phyloP scores from a whole-genome alignment of 768 basidiomycete genomes.

The Termitomyces sp. region DNA sequence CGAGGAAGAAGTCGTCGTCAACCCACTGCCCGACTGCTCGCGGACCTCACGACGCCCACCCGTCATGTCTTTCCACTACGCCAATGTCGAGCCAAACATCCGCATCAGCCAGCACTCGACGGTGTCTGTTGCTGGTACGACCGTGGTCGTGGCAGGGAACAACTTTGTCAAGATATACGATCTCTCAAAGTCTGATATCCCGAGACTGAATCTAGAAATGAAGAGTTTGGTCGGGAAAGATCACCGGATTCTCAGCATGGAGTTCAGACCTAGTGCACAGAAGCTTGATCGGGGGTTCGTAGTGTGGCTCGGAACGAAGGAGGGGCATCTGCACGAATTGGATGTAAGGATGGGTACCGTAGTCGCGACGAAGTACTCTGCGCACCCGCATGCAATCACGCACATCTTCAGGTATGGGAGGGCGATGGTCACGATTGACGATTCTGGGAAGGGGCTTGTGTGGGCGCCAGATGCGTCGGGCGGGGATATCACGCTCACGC shows the following conservation, averaged over 20 bases:
- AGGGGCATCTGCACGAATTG: slow-evolving; percentile 81
- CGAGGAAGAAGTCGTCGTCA: slow-evolving; percentile 53
- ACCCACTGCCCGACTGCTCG: slow-evolving; percentile 63
- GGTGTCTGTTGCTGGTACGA: slow-evolving; percentile 49
- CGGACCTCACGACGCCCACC: slow-evolving; percentile 57
- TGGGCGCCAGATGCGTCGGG: slow-evolving; percentile 48
- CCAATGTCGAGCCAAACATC: slow-evolving; percentile 41
- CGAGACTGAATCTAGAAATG: slow-evolving; percentile 49
- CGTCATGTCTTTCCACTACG: slow-evolving; percentile 31
- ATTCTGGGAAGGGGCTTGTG: slow-evolving; percentile 74
- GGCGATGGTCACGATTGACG: slow-evolving; percentile 21
- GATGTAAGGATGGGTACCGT: slow-evolving; percentile 61
- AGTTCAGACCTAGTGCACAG: slow-evolving; percentile 53
- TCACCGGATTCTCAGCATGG: slow-evolving; percentile 67
- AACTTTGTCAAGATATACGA: slow-evolving; percentile 64
- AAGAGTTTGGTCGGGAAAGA: slow-evolving; percentile 63
- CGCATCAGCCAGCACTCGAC: slow-evolving; percentile 53
- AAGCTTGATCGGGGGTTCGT: slow-evolving; percentile 50
- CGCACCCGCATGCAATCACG: slow-evolving; percentile 62
- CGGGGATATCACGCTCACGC: slow-evolving; percentile 38
- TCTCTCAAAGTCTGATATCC: slow-evolving; percentile 39
- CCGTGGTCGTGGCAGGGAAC: slow-evolving; percentile 50
- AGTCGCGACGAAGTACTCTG: slow-evolving; percentile 48
- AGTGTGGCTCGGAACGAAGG: slow-evolving; percentile 88
- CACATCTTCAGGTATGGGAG: slow-evolving; percentile 45